Conservation (phyloP, 306 rosid species). For the Amphicarpaea edgeworthii region DNA sequence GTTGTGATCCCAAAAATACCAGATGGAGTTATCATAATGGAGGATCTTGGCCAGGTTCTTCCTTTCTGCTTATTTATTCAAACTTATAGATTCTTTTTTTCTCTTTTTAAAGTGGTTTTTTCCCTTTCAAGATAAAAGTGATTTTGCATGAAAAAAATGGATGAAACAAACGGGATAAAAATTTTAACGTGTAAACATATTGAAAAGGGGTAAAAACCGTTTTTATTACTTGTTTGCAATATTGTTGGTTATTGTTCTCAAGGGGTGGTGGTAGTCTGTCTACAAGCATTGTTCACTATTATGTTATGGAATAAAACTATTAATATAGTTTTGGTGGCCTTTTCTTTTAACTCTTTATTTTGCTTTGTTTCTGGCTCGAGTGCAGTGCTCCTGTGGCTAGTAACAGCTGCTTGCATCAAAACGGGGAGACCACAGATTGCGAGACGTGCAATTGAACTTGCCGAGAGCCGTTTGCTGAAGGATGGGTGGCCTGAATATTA, state of each 20-base stretch:
- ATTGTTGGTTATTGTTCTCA: background rate
- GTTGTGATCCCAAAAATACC: conserved; percentile 95
- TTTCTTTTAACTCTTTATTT: conserved; percentile 15
- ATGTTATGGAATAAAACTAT: conserved; percentile 16
- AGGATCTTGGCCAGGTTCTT: conserved; percentile 97
- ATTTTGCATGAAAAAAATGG: background rate
- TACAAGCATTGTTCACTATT: conserved; percentile 3
- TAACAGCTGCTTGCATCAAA: conserved; percentile 93
- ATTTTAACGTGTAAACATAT: conserved; percentile 1
- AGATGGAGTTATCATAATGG: conserved; percentile 98
- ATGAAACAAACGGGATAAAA: background rate
- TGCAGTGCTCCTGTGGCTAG: conserved; percentile 87
- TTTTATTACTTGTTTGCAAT: background rate
- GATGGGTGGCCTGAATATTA: conserved; percentile 96
- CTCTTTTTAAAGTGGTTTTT: too few species aligned
- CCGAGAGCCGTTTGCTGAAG: conserved; percentile 82
- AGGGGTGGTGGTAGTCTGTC: background rate
- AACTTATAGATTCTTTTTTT: too few species aligned
- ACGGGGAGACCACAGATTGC: conserved; percentile 92
- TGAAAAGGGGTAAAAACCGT: background rate
- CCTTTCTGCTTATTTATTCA: conserved; percentile 38
- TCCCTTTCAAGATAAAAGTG: background rate
- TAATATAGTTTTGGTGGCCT: conserved; percentile 18
- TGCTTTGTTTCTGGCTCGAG: conserved; percentile 22
- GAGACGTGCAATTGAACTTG: conserved; percentile 85